Evolutionary conservation across 495 filamentous ascomycete species (phyloP), one percentile per base, ranked within the genome.

Genomic region (Aspergillus olivimuriae): DNA sequence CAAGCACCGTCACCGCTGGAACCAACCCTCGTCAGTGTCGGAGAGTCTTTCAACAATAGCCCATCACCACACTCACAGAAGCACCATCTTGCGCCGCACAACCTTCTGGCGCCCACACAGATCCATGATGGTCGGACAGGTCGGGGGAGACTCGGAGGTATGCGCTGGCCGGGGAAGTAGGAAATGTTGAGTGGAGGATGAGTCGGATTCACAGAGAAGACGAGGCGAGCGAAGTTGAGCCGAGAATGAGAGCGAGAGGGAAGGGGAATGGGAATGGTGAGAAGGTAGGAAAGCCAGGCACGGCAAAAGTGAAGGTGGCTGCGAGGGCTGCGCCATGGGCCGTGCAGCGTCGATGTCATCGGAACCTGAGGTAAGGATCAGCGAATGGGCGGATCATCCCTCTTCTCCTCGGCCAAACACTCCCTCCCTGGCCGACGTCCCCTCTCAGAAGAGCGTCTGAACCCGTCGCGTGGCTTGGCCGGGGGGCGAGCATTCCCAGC

Each of bases 41-140:
- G n/a, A 17, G 11, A 11, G 19, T 32, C 18, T 22, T 24, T 15
- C 37, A 28, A 18, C 4, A 12, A 41, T 42, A 4, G n/a, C 24
- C 2, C 30, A 30, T 20, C 6, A n/a, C 18, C 30, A 23, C 48
- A 86, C 84, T 66, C 69, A 95, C 89, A 98, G 73, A 47, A 98
- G 78, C 62, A 98, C 92, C 63, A 98, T 84, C 81, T 98, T 98
- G 65, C 92, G 86, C 73, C 94, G 87, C 52, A 92, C 89, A 78
- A 94, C 77, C 84, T 81, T 65, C 60, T 75, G 67, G 52, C 79
- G 78, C 44, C 80, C 80, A 61, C 75, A 74, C 34, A 74, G 59
- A 56, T 63, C 63, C 72, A 76, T 74, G 37, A 51, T 48, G 60
- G 30, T 36, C n/a, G n/a, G n/a, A 36, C 37, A 20, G 23, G 20